phyloP scores from a whole-genome alignment of 2,329 filamentous ascomycete genomes.

The Chaetomium olivaceum region DNA sequence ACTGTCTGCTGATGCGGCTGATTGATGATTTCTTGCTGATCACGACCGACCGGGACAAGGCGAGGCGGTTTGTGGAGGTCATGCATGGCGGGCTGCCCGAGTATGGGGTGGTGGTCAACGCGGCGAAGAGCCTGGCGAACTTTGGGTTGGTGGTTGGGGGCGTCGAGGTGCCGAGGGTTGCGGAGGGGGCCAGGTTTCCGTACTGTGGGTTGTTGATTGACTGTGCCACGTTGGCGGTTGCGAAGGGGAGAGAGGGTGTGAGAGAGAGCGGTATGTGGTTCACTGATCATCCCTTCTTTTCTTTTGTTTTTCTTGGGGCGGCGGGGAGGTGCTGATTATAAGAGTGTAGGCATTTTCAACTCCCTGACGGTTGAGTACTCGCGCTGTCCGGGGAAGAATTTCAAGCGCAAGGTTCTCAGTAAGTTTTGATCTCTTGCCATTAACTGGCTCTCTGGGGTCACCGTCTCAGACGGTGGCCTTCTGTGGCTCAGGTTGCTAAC shows the following conservation, averaged over 20 bases:
- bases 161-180: constrained; percentile 51
- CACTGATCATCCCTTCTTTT: background rate
- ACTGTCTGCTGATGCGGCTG: constrained; percentile 68
- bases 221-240: constrained; percentile 71
- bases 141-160: constrained; percentile 67
- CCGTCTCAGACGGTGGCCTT: background rate
- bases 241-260: constrained; percentile 62
- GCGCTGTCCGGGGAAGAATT: constrained; percentile 71
- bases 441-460: background rate
- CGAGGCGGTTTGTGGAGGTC: constrained; percentile 68
- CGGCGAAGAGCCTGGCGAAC: constrained; percentile 79
- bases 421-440: constrained; percentile 36
- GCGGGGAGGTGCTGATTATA: constrained; percentile 21
- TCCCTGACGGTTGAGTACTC: constrained; percentile 78
- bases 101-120: constrained; percentile 79
- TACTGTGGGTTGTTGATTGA: constrained; percentile 86
- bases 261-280: constrained; percentile 48
- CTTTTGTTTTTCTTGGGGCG: background rate
- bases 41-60: constrained; percentile 67
- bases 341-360: constrained; percentile 57
- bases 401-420: constrained; percentile 77
- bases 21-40: constrained; percentile 94
- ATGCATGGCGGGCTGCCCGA: constrained; percentile 79
- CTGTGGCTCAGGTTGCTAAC: background rate
- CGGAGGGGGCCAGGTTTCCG: constrained; percentile 60